Conservation (phyloP, 2,329 filamentous ascomycete species). For the Tolypocladium tundrense region DNA sequence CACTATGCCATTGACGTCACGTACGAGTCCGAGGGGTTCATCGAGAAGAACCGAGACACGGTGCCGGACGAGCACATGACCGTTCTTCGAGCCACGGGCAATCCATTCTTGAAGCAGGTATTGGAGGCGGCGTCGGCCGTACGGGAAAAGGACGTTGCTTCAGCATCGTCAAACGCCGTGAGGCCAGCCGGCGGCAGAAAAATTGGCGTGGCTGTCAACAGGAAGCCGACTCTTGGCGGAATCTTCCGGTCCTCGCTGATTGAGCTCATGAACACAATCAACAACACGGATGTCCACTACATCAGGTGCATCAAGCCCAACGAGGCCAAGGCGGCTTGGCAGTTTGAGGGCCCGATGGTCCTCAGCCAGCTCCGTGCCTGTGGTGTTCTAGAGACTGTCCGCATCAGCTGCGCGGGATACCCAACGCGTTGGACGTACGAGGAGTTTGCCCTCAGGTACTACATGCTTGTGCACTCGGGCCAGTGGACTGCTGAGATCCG, state of each 20-base stretch:
- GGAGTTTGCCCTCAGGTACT: conserved; percentile 94
- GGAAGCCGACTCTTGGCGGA: conserved; percentile 92
- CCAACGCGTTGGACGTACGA: conserved; percentile 98
- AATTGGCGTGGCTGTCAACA: conserved; percentile 83
- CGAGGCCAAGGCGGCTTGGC: conserved; percentile 92
- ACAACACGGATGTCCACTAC: conserved; percentile 96
- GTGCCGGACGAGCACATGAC: conserved; percentile 98
- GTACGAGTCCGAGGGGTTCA: conserved; percentile 97
- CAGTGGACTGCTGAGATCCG: conserved; percentile 92
- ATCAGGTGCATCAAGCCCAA: conserved; percentile 99
- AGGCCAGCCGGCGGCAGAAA: conserved; percentile 74
- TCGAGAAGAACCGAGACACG: conserved; percentile 98
- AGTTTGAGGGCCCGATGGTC: conserved; percentile 98
- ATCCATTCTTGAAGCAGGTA: conserved; percentile 75
- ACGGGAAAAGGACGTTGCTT: conserved; percentile 74
- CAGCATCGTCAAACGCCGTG: conserved; percentile 57
- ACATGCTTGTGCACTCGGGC: conserved; percentile 87
- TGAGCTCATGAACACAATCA: conserved; percentile 96
- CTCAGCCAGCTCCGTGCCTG: conserved; percentile 93
- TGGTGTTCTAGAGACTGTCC: conserved; percentile 95
- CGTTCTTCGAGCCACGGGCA: conserved; percentile 73
- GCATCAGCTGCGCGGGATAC: conserved; percentile 95
- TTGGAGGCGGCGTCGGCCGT: conserved; percentile 77
- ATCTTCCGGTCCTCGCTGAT: conserved; percentile 99
- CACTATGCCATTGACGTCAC: conserved; percentile 98